Percentiles rank a stretch among this genome's conserved stretches.
These are phyloP conservation scores for Boechera retrofracta DNA, from an alignment of 345 rosid genomes.

Conservation along the genomic window DNA sequence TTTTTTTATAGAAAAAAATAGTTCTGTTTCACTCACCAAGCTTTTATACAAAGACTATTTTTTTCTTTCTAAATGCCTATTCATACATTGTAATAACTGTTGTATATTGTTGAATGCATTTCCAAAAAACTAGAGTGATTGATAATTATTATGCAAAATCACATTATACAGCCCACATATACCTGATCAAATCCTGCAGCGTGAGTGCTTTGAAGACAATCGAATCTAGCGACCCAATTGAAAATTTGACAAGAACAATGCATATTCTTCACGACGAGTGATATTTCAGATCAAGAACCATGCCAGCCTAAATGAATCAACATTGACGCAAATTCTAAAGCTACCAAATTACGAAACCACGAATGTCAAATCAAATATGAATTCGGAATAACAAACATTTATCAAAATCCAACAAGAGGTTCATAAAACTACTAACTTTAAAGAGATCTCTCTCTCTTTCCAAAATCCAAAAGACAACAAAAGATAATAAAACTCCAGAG, in stretches of 20 bases:
- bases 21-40: too few relatives aligned
- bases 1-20: too few relatives aligned
- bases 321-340: not conserved
- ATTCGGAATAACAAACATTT: slow-evolving; percentile 11
- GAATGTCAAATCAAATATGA: not conserved
- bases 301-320: not conserved
- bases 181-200: not conserved
- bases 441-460: not conserved
- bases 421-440: slow-evolving; percentile 27
- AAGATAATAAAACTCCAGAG: not conserved
- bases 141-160: not conserved
- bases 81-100: too few relatives aligned
- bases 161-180: too few relatives aligned
- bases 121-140: not conserved
- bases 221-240: not conserved
- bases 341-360: not conserved
- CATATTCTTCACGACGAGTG: not conserved
- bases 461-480: slow-evolving; percentile 24
- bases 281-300: too few relatives aligned
- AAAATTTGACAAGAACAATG: not conserved
- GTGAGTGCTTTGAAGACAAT: not conserved
- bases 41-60: too few relatives aligned
- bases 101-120: not conserved
- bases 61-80: too few relatives aligned
- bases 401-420: slow-evolving; percentile 30